Evolutionary conservation across 768 basidiomycete species (phyloP).

Genomic region (Crucibulum laeve): DNA sequence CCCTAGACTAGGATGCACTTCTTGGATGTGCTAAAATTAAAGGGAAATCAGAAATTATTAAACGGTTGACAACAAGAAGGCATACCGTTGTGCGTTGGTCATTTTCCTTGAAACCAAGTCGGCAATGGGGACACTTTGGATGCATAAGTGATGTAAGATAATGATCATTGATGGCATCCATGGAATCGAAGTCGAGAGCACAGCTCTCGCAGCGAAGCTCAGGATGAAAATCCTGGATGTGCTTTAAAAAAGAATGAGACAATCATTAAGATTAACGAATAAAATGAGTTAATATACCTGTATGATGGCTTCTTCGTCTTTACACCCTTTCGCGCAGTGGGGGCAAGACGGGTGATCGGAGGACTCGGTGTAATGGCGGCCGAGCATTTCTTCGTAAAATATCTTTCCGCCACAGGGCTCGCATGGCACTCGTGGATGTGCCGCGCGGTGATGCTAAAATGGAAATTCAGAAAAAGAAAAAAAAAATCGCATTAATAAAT

Average conservation of each 20-base stretch:
- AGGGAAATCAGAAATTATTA: neutral
- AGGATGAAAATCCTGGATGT: constrained; percentile 30
- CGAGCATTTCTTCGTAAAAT: constrained; percentile 31
- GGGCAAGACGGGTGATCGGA: constrained; percentile 31
- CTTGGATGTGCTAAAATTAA: constrained; percentile 2
- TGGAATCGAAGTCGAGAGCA: constrained; percentile 32
- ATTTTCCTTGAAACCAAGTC: constrained; percentile 35
- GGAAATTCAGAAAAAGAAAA: constrained; percentile 1
- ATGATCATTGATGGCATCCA: constrained; percentile 32
- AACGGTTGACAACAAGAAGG: neutral
- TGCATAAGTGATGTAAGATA: constrained; percentile 36
- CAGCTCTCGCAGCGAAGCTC: constrained; percentile 26
- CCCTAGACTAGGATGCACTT: neutral
- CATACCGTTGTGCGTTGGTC: constrained; percentile 9
- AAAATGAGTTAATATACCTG: constrained; percentile 18
- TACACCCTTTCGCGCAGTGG: constrained; percentile 27
- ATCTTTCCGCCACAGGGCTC: constrained; percentile 21
- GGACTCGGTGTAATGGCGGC: constrained; percentile 34
- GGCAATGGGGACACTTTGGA: constrained; percentile 39
- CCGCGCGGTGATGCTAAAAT: constrained; percentile 26
- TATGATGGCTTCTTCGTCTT: constrained; percentile 19
- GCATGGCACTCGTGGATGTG: constrained; percentile 22
- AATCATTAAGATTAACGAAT: neutral
- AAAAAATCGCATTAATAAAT: neutral
- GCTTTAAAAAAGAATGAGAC: constrained; percentile 20